Conservation (phyloP, 2,329 filamentous ascomycete genomes). For the Paradendryphiella salina region DNA sequence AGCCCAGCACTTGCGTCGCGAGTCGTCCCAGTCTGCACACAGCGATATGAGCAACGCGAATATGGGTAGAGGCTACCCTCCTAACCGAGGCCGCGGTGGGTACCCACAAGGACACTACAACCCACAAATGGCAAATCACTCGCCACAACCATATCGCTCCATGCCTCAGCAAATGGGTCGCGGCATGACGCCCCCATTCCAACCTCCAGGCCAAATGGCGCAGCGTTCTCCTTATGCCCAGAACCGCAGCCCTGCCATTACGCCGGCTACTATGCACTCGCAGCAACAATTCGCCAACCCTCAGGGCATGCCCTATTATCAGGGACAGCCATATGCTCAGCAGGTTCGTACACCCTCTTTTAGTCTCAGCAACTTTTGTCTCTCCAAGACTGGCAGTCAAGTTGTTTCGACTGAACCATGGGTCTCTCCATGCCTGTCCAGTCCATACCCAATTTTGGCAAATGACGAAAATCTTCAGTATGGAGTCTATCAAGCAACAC, state of each 20-base stretch:
- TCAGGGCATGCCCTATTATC: slow-evolving; percentile 67
- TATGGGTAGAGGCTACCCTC: slow-evolving; percentile 49
- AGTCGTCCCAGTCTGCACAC: slow-evolving; percentile 82
- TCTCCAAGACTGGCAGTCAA: slow-evolving; percentile 28
- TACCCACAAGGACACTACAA: slow-evolving; percentile 53
- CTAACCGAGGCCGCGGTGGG: slow-evolving; percentile 55
- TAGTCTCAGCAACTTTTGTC: slow-evolving; percentile 35
- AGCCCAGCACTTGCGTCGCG: slow-evolving; percentile 78
- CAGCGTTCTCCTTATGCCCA: slow-evolving; percentile 64
- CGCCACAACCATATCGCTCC: slow-evolving; percentile 59
- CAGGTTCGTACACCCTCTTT: slow-evolving; percentile 61
- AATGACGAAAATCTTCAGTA: slow-evolving; percentile 18
- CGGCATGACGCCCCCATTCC: slow-evolving; percentile 58
- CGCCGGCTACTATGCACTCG: slow-evolving; percentile 68
- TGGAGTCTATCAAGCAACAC: slow-evolving; percentile 13
- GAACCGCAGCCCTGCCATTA: slow-evolving; percentile 60
- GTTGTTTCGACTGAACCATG: slow-evolving; percentile 19
- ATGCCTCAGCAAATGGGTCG: slow-evolving; percentile 55
- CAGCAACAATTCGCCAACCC: slow-evolving; percentile 54
- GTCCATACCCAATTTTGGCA: slow-evolving; percentile 17
- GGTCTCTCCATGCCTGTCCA: slow-evolving; percentile 16
- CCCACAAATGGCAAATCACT: slow-evolving; percentile 47
- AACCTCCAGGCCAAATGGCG: slow-evolving; percentile 55
- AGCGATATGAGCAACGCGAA: slow-evolving; percentile 68
- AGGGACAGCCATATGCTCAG: slow-evolving; percentile 60